phyloP scores from a whole-genome alignment of 2,329 filamentous ascomycete species.

The Calonectria hongkongensis region DNA sequence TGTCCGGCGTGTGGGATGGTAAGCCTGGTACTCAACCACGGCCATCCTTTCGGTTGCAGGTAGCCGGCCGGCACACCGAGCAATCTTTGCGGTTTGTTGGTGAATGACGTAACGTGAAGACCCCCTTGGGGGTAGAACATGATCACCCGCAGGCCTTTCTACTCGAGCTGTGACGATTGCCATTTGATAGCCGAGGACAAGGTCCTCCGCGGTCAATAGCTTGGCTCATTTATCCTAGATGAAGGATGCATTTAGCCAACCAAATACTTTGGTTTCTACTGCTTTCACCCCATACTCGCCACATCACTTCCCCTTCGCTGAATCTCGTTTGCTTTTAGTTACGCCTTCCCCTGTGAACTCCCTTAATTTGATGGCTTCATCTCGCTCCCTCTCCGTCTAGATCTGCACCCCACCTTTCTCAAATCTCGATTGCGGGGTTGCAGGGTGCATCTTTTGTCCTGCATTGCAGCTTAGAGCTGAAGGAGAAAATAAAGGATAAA shows the following conservation, averaged over 20 bases:
- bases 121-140: neutral
- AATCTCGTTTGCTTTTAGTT: neutral
- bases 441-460: neutral
- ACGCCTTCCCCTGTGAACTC: neutral
- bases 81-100: neutral
- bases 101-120: constrained; percentile 3
- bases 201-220: too few relatives aligned
- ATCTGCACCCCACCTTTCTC: constrained; percentile 4
- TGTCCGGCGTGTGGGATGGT: neutral
- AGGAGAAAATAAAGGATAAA: constrained; percentile 15
- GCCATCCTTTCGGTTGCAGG: neutral
- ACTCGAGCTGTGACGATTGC: too few relatives aligned
- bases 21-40: neutral
- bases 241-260: too few relatives aligned
- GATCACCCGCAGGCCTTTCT: too few relatives aligned
- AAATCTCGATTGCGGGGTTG: constrained; percentile 12
- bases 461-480: neutral
- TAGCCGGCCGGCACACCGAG: neutral
- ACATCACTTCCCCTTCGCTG: too few relatives aligned
- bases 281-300: too few relatives aligned
- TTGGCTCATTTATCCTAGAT: too few relatives aligned
- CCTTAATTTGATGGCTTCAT: neutral
- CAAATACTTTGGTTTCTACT: too few relatives aligned
- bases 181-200: too few relatives aligned
- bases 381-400: neutral